phyloP scores from a whole-genome alignment of 1,284 basidiomycete species.

The Microstroma glucosiphilum region DNA sequence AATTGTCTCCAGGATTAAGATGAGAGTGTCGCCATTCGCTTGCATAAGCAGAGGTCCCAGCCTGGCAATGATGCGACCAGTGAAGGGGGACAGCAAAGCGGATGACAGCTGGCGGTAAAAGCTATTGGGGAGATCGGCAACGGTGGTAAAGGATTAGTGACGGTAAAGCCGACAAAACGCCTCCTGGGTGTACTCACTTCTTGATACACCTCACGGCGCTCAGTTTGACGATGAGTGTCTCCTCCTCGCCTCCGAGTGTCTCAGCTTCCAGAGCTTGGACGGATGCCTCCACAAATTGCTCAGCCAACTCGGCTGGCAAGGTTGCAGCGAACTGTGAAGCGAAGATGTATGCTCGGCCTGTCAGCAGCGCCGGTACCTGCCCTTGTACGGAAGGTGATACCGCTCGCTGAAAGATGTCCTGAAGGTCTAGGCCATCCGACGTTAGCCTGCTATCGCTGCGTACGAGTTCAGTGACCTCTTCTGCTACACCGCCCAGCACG shows the following conservation, averaged over 20 bases:
- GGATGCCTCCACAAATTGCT: constrained; percentile 70
- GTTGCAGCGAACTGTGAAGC: constrained; percentile 78
- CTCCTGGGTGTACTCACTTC: constrained; percentile 21
- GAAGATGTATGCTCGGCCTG: constrained; percentile 89
- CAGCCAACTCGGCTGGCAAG: constrained; percentile 61
- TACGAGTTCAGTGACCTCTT: constrained; percentile 65
- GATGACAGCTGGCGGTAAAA: constrained; percentile 56
- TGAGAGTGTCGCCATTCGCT: constrained; percentile 78
- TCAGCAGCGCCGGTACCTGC: constrained; percentile 68
- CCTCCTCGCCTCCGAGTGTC: constrained; percentile 50
- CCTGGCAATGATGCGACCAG: constrained; percentile 69
- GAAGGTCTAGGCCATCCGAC: constrained; percentile 67
- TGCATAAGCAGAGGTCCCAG: constrained; percentile 74
- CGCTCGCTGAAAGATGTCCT: constrained; percentile 67
- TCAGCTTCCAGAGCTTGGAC: constrained; percentile 69
- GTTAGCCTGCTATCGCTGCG: constrained; percentile 50
- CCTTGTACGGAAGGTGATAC: constrained; percentile 71
- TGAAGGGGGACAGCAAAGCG: constrained; percentile 60
- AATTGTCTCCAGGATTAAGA: constrained; percentile 79
- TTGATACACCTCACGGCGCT: constrained; percentile 64
- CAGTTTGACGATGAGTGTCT: constrained; percentile 77
- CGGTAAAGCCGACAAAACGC: neutral
- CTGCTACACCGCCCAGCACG: constrained; percentile 74
- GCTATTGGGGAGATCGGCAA: constrained; percentile 19
- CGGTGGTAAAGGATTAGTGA: neutral